Percentiles rank a stretch among this genome's conserved stretches.
These are phyloP conservation scores for Fomitopsis palustris DNA, from an alignment of 1,284 basidiomycete species.

Conservation along the genomic window DNA sequence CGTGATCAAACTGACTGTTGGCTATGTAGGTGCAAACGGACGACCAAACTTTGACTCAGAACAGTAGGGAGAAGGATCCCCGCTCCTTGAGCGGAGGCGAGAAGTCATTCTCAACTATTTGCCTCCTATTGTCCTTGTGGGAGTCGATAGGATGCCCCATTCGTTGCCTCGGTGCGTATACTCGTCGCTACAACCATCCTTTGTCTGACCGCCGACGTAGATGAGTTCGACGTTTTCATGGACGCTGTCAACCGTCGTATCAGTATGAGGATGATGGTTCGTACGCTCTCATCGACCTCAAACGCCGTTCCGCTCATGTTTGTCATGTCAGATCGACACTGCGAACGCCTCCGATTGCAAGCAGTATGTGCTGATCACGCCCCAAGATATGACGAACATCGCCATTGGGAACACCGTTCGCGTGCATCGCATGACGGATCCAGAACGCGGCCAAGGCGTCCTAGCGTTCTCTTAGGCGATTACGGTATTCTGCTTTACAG, in stretches of 20 bases:
- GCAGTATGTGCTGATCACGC: conserved; percentile 92
- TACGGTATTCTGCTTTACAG: not conserved
- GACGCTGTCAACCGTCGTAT: conserved; percentile 91
- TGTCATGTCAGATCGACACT: conserved; percentile 66
- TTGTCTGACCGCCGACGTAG: conserved; percentile 30
- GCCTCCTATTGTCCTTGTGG: conserved; percentile 91
- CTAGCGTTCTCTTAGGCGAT: conserved; percentile 35
- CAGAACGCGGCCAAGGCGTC: conserved; percentile 63
- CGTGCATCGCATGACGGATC: conserved; percentile 79
- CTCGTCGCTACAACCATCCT: not conserved
- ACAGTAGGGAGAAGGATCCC: conserved; percentile 68
- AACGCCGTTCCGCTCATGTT: not conserved
- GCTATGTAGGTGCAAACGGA: conserved; percentile 67
- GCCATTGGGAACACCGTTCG: conserved; percentile 58
- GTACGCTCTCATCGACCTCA: conserved; percentile 23
- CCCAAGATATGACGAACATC: conserved; percentile 78
- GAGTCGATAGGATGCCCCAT: conserved; percentile 93
- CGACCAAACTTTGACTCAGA: conserved; percentile 65
- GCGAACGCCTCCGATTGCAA: conserved; percentile 81
- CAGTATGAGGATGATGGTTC: conserved; percentile 89
- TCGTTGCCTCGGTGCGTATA: conserved; percentile 79
- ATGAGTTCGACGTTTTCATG: conserved; percentile 96
- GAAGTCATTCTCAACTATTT: conserved; percentile 97
- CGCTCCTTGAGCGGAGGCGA: conserved; percentile 89
- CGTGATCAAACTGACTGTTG: not conserved